Evolutionary conservation across 805 yeast genomes (phyloP), one percentile per base, ranked within the genome.

Genomic region (Jamesozyma jinghongensis): DNA sequence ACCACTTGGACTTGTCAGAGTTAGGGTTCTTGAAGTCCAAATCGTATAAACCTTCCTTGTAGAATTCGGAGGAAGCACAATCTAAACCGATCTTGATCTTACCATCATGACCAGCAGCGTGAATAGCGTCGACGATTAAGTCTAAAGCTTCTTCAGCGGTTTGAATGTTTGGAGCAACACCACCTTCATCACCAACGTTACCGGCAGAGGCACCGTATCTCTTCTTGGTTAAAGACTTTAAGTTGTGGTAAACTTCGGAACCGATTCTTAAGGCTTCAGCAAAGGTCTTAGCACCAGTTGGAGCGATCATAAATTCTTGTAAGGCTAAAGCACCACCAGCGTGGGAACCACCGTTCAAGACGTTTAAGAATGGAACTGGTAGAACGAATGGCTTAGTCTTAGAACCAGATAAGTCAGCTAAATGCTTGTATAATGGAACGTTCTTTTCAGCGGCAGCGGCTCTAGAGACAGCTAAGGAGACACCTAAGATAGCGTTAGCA

Each of bases 111-210:
- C 98, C 98, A 55, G 97, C 95, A 54, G 71, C 67, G 64, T 79
- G 84, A 66, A 90, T 90, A 63, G 98, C 86, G 52, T 69, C 81
- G 56, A 77, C 74, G 67, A 90, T 85, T 68, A 90, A 79, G 74
- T 90, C 96, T 54, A 90, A 75, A 58, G 97, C 97, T 79, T 90
- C 97, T 70, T 78, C 84, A 65, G 97, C 88, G 57, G 95, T 77
- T 54, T 81, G 75, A 55, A 90, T 80, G 70, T 86, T 85, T 70
- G 98, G 98, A 60, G 97, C 98, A 74, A 90, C 96, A 80, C 97
- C 97, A 82, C 97, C 97, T 78, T 90, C 98, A 71, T 90, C 98
- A 80, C 97, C 97, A 65, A 92, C 97, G 75, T 92, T 90, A 73
- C 95, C 97, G 61, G 97, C 97, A 49, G 94, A 79, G 64, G 85